phyloP scores from a whole-genome alignment of 257 asterid species.

The Lycium barbarum region DNA sequence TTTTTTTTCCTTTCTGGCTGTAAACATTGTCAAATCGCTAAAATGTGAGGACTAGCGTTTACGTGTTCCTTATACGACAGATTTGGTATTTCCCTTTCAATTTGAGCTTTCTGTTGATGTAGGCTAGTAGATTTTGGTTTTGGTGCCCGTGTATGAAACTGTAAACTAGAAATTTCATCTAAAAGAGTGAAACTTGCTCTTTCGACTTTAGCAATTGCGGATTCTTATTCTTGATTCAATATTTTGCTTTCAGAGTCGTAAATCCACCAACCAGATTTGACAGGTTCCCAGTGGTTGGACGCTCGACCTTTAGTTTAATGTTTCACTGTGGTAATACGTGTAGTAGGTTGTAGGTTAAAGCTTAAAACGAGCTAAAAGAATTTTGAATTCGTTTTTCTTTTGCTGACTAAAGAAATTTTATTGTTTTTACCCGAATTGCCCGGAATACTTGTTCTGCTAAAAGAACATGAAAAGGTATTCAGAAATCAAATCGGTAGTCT shows the following conservation, averaged over 20 bases:
- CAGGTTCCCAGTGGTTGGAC: not conserved
- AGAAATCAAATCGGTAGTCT: not conserved
- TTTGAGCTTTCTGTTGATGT: not conserved
- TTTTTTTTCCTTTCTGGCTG: not conserved
- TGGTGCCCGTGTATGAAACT: not conserved
- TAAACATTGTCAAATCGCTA: not conserved
- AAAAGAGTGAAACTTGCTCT: not conserved
- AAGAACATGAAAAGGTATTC: not conserved
- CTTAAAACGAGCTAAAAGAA: not conserved
- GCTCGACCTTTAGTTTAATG: not conserved
- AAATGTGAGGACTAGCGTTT: not conserved
- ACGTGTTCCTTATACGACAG: not conserved
- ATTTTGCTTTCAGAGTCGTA: not conserved
- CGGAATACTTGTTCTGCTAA: not conserved
- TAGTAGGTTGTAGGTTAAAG: not conserved
- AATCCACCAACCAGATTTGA: not conserved
- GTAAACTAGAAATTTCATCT: not conserved
- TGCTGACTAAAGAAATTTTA: not conserved
- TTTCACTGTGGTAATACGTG: not conserved
- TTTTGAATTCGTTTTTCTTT: not conserved
- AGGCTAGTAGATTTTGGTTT: not conserved
- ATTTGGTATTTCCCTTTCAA: not conserved
- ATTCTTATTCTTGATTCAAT: not conserved
- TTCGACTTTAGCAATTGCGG: not conserved
- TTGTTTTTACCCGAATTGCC: not conserved